phyloP scores from a whole-genome alignment of 108 stramenopile genomes.

The Ochromonas danica region DNA sequence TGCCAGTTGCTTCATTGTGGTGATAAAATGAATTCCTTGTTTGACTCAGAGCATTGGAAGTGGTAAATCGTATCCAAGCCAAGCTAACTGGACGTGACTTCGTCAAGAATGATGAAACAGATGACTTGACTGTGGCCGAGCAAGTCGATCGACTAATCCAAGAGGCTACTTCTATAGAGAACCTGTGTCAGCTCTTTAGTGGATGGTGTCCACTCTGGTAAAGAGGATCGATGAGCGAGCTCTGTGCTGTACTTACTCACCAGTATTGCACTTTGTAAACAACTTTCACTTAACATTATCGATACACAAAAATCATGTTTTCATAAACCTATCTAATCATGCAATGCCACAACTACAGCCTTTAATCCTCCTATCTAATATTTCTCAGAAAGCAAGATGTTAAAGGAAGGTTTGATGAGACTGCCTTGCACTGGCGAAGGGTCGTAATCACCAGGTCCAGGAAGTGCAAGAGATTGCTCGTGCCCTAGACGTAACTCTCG shows the following conservation, averaged over 20 bases:
- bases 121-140: slow-evolving; percentile 1
- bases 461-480: background rate
- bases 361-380: no score
- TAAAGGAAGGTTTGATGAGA: slow-evolving; percentile 6
- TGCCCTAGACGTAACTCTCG: background rate
- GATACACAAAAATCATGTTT: no score
- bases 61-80: slow-evolving; percentile 34
- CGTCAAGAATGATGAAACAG: background rate
- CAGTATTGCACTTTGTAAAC: no score
- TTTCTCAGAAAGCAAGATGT: background rate
- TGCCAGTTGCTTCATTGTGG: no score
- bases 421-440: background rate
- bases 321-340: no score
- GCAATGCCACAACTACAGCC: no score
- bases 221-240: no score
- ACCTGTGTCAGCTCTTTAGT: slow-evolving; percentile 35
- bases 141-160: slow-evolving; percentile 38
- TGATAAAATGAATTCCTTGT: background rate
- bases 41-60: slow-evolving; percentile 25
- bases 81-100: slow-evolving; percentile 40
- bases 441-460: slow-evolving; percentile 4
- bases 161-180: slow-evolving; percentile 37
- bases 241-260: no score
- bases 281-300: no score
- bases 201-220: slow-evolving; percentile 41